Conservation (phyloP, 2,329 filamentous ascomycete species). For the Thielaviopsis musarum region DNA sequence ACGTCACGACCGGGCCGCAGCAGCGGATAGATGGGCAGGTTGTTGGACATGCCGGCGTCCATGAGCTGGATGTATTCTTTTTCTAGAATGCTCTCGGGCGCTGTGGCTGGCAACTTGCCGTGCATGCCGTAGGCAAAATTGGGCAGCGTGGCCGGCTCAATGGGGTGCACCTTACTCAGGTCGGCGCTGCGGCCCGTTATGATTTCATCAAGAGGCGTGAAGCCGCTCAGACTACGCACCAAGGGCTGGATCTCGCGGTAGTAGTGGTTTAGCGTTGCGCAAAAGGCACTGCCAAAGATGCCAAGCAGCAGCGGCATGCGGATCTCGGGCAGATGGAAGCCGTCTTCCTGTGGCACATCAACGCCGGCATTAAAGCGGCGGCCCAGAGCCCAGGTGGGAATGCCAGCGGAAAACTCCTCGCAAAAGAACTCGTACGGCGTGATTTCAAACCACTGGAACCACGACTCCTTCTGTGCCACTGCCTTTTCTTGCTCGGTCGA, state of each 20-base stretch:
- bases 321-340: constrained; percentile 64
- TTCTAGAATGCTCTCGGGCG: constrained; percentile 60
- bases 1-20: constrained; percentile 76
- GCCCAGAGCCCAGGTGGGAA: constrained; percentile 87
- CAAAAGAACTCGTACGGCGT: constrained; percentile 93
- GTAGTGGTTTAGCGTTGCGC: constrained; percentile 87
- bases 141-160: constrained; percentile 78
- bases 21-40: constrained; percentile 86
- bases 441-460: constrained; percentile 98
- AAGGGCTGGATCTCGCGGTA: constrained; percentile 85
- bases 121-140: constrained; percentile 80
- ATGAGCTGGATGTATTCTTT: constrained; percentile 64
- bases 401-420: constrained; percentile 78
- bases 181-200: constrained; percentile 72
- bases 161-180: constrained; percentile 80
- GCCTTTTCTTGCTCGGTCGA: constrained; percentile 32
- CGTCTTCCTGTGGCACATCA: constrained; percentile 44
- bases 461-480: constrained; percentile 45
- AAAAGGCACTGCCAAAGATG: constrained; percentile 94
- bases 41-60: constrained; percentile 98
- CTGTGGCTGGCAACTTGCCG: constrained; percentile 53
- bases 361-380: constrained; percentile 60
- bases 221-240: constrained; percentile 56
- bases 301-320: constrained; percentile 74
- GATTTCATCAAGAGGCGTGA: constrained; percentile 62